Conservation (phyloP, 176 grass and related monocot genomes). For the Eragrostis nindensis region DNA sequence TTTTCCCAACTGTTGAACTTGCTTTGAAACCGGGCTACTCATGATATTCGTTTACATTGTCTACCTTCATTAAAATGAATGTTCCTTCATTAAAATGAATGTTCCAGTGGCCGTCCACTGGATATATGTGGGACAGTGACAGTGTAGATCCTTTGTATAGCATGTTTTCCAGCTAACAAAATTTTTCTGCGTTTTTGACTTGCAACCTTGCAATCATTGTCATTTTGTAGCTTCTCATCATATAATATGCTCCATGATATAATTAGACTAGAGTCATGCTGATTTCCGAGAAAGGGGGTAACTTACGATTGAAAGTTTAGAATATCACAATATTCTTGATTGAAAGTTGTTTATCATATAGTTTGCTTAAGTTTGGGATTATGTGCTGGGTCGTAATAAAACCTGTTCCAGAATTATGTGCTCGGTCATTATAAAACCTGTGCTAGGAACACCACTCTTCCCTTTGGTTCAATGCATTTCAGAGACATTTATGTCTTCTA, state of each 20-base stretch:
- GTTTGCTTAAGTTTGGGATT: background rate
- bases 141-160: background rate
- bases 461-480: background rate
- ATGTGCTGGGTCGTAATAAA: background rate
- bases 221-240: too few species aligned
- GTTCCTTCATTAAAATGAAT: too few species aligned
- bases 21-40: background rate
- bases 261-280: background rate
- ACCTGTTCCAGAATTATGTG: background rate
- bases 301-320: background rate
- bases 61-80: background rate
- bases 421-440: background rate
- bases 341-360: background rate
- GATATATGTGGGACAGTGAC: background rate
- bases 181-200: background rate
- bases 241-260: too few species aligned
- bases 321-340: background rate
- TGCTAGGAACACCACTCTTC: background rate
- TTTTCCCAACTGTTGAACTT: background rate
- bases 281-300: background rate
- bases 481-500: background rate
- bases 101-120: too few species aligned
- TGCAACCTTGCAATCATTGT: background rate
- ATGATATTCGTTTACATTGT: background rate
- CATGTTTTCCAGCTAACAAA: background rate